phyloP scores from a whole-genome alignment of 192 early-diverging fungal genomes.

The Kickxella alabastrina region DNA sequence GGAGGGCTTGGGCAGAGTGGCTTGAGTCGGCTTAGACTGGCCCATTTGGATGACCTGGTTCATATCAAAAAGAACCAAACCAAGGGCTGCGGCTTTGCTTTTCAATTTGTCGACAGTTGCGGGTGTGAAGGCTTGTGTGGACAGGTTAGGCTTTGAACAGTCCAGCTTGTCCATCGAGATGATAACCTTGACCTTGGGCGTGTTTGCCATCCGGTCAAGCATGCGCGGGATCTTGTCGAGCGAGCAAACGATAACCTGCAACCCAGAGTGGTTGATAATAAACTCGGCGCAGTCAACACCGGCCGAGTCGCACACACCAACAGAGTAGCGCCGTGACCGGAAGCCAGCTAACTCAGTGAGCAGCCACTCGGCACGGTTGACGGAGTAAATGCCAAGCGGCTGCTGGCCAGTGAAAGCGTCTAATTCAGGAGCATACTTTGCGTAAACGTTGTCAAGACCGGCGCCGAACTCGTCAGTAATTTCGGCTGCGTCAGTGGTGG shows the following conservation, averaged over 20 bases:
- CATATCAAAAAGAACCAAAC: constrained; percentile 55
- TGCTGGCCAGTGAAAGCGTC: constrained; percentile 19
- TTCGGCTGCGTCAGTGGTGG: constrained; percentile 43
- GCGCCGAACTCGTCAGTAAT: constrained; percentile 58
- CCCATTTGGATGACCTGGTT: constrained; percentile 58
- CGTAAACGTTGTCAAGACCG: constrained; percentile 63
- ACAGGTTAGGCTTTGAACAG: constrained; percentile 10
- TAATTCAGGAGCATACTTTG: constrained; percentile 7
- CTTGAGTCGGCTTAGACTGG: constrained; percentile 42
- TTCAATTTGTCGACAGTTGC: constrained; percentile 36
- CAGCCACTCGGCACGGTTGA: constrained; percentile 72
- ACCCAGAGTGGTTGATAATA: constrained; percentile 73
- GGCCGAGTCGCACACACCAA: constrained; percentile 75
- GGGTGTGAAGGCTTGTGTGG: constrained; percentile 19
- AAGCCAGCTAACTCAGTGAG: constrained; percentile 60
- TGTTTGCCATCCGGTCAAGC: constrained; percentile 53
- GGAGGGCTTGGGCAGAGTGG: constrained; percentile 51
- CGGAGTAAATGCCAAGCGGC: constrained; percentile 61
- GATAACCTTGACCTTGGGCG: constrained; percentile 66
- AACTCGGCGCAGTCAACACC: constrained; percentile 68
- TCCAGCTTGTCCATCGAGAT: constrained; percentile 71
- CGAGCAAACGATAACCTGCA: constrained; percentile 59
- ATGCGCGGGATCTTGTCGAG: constrained; percentile 65
- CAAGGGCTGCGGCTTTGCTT: constrained; percentile 58
- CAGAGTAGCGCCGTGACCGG: constrained; percentile 56